Conservation (phyloP, 139 green algal genomes). For the Parachlorella kessleri region DNA sequence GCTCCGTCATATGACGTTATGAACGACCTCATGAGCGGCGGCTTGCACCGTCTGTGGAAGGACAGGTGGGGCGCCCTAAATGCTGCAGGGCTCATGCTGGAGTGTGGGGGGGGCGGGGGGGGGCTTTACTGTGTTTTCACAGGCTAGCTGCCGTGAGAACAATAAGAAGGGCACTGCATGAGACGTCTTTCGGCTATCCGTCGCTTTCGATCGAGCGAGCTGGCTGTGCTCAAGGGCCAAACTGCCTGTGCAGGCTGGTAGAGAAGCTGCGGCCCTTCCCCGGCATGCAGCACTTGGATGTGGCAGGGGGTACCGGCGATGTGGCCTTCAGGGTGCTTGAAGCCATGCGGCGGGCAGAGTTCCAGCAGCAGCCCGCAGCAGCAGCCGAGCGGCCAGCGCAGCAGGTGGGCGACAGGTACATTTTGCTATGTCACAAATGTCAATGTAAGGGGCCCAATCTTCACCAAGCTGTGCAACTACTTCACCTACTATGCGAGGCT, state of each 20-base stretch:
- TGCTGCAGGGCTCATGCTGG: too few species aligned
- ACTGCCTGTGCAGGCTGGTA: conserved; percentile 77
- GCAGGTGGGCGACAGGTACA: background rate
- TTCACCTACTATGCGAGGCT: too few species aligned
- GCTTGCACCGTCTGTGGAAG: conserved; percentile 98
- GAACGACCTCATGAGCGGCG: conserved; percentile 99
- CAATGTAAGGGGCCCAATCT: too few species aligned
- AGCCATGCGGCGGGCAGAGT: conserved; percentile 59
- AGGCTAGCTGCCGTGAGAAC: too few species aligned
- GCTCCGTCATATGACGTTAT: conserved; percentile 95
- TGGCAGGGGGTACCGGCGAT: conserved; percentile 97
- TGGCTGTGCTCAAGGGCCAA: too few species aligned
- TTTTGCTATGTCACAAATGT: too few species aligned
- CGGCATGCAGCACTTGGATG: conserved; percentile 93
- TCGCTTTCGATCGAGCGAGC: too few species aligned
- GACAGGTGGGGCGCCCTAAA: conserved; percentile 76
- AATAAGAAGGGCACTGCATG: too few species aligned
- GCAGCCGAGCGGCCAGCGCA: background rate
- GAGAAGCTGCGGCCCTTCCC: conserved; percentile 79
- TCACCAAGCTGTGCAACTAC: too few species aligned
- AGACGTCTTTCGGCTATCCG: too few species aligned
- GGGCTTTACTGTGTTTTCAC: background rate
- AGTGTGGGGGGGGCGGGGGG: background rate
- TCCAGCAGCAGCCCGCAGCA: background rate
- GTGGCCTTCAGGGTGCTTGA: conserved; percentile 84